Conservation (phyloP, 257 asterid species). For the Ligustrum vulgare region DNA sequence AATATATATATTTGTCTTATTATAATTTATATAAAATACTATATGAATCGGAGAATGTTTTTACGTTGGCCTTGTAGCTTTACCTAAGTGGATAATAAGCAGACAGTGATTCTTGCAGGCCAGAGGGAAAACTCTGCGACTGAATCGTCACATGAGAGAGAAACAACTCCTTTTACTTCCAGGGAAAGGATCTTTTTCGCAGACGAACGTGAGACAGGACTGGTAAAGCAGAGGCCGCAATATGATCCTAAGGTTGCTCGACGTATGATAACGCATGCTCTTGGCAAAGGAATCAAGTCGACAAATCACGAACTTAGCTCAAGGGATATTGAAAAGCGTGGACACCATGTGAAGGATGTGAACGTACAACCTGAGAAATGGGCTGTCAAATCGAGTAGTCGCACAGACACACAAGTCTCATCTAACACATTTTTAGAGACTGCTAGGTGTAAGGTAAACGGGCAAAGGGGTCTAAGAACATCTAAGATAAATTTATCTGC, state of each 20-base stretch:
- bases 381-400: slow-evolving; percentile 18
- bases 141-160: slow-evolving; percentile 68
- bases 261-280: slow-evolving; percentile 94
- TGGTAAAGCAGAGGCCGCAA: slow-evolving; percentile 65
- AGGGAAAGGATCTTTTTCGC: slow-evolving; percentile 64
- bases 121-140: slow-evolving; percentile 27
- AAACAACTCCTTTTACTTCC: slow-evolving; percentile 70
- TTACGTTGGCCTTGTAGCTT: not conserved
- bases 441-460: slow-evolving; percentile 28
- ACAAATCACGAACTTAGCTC: slow-evolving; percentile 30
- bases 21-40: not conserved
- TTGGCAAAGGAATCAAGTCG: slow-evolving; percentile 60
- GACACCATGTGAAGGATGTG: slow-evolving; percentile 25
- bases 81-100: not conserved
- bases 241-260: slow-evolving; percentile 77
- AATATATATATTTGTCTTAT: not conserved
- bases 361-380: slow-evolving; percentile 26
- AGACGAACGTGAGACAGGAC: slow-evolving; percentile 35
- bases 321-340: slow-evolving; percentile 26
- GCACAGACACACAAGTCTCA: slow-evolving; percentile 21
- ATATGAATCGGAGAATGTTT: not conserved
- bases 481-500: slow-evolving; percentile 28
- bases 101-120: slow-evolving; percentile 28
- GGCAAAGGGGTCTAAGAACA: slow-evolving; percentile 20
- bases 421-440: slow-evolving; percentile 28